Evolutionary conservation across 306 rosid species (phyloP), one percentile per base, ranked within the genome.

Genomic region (Luffa aegyptiaca): DNA sequence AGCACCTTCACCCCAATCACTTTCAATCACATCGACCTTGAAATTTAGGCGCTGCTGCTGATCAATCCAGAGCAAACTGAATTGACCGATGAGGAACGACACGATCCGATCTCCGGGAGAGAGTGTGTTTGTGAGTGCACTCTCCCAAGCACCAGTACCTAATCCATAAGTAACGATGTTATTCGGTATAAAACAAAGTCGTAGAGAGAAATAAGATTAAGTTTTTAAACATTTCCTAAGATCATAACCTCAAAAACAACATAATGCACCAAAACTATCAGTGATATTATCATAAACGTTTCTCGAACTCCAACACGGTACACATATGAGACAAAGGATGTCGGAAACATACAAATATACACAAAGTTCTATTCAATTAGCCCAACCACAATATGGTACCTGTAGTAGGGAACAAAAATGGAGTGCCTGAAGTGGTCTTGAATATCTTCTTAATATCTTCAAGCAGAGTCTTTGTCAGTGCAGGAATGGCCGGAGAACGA

Each of bases 131-230:
- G 99, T 96, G 71, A 96, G 94, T 75, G 97, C 97, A 88, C 99
- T 96, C 90, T 96, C 99, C 99, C 99, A 96, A 74, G 99, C 99
- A 74, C 99, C 99, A 81, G 99, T 96, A 70, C 99, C 99, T 96
- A 80, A 85, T 57, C 16, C 86, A 64, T 51, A 48, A 71, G 83
- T 76, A 71, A 71, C 57, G 65, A 17, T 65, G 26, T 69, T 82
- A 77, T 16, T 82, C 44, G 8, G 76, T 5, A 26, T 49, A 68
- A 76, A 36, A 37, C 68, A 33, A 59, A 77, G 53, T 53, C 42
- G 48, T 12, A 11, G 63, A 12, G 58, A 61, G 46, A 73, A 26
- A 57, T 37, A 44, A 55, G 80, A 63, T 18, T 82, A 36, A 31
- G 20, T 55, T 52, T 53, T 31, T 52, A 52, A 52, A 36, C 48